A percentile compares a stretch with the other conserved stretches of the same genome.
Evolutionary conservation across 192 early-diverging fungal genomes (phyloP).

Genomic region (Linderina pennispora): DNA sequence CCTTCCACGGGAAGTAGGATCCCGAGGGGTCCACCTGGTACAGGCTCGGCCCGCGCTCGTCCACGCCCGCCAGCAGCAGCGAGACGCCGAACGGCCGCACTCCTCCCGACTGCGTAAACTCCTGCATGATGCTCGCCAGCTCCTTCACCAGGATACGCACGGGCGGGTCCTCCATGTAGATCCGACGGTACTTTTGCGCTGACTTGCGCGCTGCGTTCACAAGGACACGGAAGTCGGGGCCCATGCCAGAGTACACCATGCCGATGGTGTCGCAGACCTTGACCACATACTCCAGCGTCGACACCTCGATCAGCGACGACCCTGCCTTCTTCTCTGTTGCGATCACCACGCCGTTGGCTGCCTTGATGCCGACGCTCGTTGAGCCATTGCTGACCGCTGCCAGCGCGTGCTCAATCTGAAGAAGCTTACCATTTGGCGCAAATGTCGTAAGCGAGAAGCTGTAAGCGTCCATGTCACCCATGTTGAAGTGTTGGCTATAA

Average conservation of each 20-base stretch:
- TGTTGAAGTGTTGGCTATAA: neutral
- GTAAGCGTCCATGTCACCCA: slow-evolving; percentile 55
- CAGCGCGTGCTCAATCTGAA: slow-evolving; percentile 98
- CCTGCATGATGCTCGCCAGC: slow-evolving; percentile 96
- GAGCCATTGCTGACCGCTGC: slow-evolving; percentile 86
- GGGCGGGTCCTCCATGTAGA: slow-evolving; percentile 95
- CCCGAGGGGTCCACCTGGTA: slow-evolving; percentile 99
- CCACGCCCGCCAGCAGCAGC: slow-evolving; percentile 89
- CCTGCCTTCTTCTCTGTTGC: slow-evolving; percentile 96
- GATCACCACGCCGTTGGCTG: slow-evolving; percentile 94
- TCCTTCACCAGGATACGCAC: slow-evolving; percentile 94
- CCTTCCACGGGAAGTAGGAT: slow-evolving; percentile 99
- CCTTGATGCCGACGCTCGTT: slow-evolving; percentile 94
- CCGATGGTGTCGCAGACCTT: slow-evolving; percentile 90
- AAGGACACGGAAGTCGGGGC: slow-evolving; percentile 94
- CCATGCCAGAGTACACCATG: slow-evolving; percentile 99
- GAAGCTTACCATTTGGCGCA: slow-evolving; percentile 97
- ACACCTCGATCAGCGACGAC: slow-evolving; percentile 90
- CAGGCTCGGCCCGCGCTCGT: slow-evolving; percentile 83
- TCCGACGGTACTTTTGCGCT: slow-evolving; percentile 90
- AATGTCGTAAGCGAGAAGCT: slow-evolving; percentile 99
- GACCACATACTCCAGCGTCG: slow-evolving; percentile 85
- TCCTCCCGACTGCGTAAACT: slow-evolving; percentile 98
- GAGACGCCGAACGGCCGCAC: slow-evolving; percentile 99
- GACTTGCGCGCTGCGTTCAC: slow-evolving; percentile 93